Evolutionary conservation across 805 yeast species (phyloP), one percentile per base, ranked within the genome.

Genomic region (Monosporozyma solicola): DNA sequence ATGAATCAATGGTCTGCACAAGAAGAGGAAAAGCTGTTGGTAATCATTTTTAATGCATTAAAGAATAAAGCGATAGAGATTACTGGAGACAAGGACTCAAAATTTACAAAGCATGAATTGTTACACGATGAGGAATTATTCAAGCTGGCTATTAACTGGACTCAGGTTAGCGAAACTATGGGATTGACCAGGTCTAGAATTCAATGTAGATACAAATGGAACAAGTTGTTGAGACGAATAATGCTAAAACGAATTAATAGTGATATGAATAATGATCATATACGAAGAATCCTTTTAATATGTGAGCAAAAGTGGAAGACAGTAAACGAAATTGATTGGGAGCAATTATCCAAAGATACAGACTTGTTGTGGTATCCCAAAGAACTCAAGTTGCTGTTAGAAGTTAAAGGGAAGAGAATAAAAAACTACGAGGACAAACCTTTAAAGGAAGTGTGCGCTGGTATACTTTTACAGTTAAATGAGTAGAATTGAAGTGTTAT

Each of bases 131-230:
- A 33, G 2, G 32, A 13, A 11, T 35, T 50, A n/a, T 16, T 62
- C 49, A 44, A 65, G 39, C 72, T 76, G 0, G 65, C 73, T 2
- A 80, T 89, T 53, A 90, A 90, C 65, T 90, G 97, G 97, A 87
- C 96, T 0, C 71, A 80, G 6, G 90, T 90, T 3, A 82, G 90
- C 61, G 96, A 90, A 63, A 71, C 77, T 50, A 87, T 90, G 94
- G 83, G 85, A 31, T 95, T 95, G 1, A 73, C 80, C 1, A 76
- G 97, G 53, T 85, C 95, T 1, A 74, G 97, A 55, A 88, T 90
- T 58, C 97, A 90, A 69, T 90, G 96, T 66, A 77, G 97, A 51
- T 90, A 90, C 69, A 90, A 90, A 65, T 90, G 96, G 96, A 84
- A 84, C 63, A 90, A 89, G 68, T 61, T 88, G 3, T 65, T 80